phyloP scores from a whole-genome alignment of 148 eudicot species.

The Silene conica region DNA sequence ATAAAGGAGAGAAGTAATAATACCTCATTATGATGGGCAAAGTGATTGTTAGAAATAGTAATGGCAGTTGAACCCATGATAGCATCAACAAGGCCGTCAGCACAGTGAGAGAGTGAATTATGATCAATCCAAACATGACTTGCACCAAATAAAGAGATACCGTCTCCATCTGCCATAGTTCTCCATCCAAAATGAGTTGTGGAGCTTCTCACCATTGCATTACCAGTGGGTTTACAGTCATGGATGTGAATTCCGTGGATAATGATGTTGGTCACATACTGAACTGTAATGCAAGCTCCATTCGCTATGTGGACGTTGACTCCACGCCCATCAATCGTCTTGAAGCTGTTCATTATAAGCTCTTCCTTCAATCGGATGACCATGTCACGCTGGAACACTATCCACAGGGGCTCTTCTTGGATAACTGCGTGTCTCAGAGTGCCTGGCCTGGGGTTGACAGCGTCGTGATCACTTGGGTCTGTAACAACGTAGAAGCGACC shows the following conservation, averaged over 20 bases:
- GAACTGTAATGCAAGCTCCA: conserved; percentile 81
- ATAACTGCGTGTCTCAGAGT: conserved; percentile 87
- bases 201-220: conserved; percentile 84
- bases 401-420: conserved; percentile 79
- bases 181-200: conserved; percentile 80
- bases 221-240: conserved; percentile 81
- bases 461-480: conserved; percentile 59
- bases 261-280: conserved; percentile 70
- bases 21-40: no score
- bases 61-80: no score
- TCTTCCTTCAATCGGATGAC: conserved; percentile 70
- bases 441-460: conserved; percentile 85
- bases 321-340: conserved; percentile 87
- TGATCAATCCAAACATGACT: conserved; percentile 91
- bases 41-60: no score
- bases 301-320: conserved; percentile 74
- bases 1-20: no score
- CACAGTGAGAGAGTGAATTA: no score
- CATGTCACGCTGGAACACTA: conserved; percentile 78
- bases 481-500: conserved; percentile 79
- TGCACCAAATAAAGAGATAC: conserved; percentile 63
- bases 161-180: conserved; percentile 93
- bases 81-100: no score
- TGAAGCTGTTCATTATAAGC: conserved; percentile 88
- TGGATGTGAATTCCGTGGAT: conserved; percentile 83